phyloP scores from a whole-genome alignment of 495 filamentous ascomycete genomes.

The Lasiosphaeriaceae sp. region DNA sequence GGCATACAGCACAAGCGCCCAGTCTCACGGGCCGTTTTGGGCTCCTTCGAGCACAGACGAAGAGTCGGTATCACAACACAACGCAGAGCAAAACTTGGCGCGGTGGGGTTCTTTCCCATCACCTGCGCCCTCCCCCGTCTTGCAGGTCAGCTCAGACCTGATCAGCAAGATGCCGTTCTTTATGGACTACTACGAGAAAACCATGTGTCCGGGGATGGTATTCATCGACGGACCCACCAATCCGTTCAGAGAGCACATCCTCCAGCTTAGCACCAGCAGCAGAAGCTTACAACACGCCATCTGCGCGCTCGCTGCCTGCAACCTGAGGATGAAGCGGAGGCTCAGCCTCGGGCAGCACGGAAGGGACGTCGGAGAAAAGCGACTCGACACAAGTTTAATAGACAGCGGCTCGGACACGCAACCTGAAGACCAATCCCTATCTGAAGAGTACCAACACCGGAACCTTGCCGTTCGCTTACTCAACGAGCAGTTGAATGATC shows the following conservation, averaged over 20 bases:
- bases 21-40: conserved; percentile 42
- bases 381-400: conserved; percentile 31
- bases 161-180: conserved; percentile 57
- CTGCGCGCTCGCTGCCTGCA: conserved; percentile 83
- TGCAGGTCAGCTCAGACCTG: conserved; percentile 48
- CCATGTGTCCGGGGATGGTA: conserved; percentile 86
- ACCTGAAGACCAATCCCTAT: conserved; percentile 47
- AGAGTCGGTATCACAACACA: conserved; percentile 33
- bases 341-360: conserved; percentile 50
- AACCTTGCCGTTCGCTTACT: conserved; percentile 74
- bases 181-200: conserved; percentile 78
- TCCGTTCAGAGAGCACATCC: conserved; percentile 80
- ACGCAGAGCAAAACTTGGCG: conserved; percentile 20
- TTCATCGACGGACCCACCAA: conserved; percentile 82
- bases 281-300: conserved; percentile 87
- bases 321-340: conserved; percentile 61
- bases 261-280: conserved; percentile 73
- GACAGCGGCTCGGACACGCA: conserved; percentile 34
- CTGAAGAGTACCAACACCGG: conserved; percentile 82
- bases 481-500: conserved; percentile 77
- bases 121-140: conserved; percentile 22
- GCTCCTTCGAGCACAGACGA: conserved; percentile 38
- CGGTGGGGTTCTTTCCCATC: conserved; percentile 26
- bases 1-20: conserved; percentile 41
- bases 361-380: conserved; percentile 33